Percentiles rank a stretch among this genome's conserved stretches.
phyloP scores from a whole-genome alignment of 1,284 basidiomycete species.

The Porodaedalea pini region DNA sequence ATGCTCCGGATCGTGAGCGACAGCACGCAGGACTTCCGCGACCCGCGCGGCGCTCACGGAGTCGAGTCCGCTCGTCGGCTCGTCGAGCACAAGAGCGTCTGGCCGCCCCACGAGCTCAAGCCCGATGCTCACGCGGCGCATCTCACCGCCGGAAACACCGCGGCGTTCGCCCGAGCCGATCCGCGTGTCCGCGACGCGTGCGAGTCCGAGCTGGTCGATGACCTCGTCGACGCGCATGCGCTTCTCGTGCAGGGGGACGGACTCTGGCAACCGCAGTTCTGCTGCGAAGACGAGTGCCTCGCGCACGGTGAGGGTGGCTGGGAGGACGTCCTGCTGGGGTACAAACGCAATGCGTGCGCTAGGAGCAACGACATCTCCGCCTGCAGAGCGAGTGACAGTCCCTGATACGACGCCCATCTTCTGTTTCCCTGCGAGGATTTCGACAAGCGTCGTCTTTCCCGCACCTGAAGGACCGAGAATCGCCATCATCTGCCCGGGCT shows the following conservation, averaged over 20 bases:
- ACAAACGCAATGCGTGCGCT: conserved; percentile 72
- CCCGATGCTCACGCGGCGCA: conserved; percentile 80
- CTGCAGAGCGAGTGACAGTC: conserved; percentile 48
- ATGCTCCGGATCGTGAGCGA: conserved; percentile 65
- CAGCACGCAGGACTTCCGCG: conserved; percentile 66
- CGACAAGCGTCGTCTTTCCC: conserved; percentile 82
- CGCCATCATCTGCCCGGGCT: conserved; percentile 79
- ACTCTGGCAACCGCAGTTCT: conserved; percentile 78
- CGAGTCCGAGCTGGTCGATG: conserved; percentile 73
- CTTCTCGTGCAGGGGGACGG: conserved; percentile 64
- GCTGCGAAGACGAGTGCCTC: conserved; percentile 86
- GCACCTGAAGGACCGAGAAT: conserved; percentile 87
- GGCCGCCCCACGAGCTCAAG: conserved; percentile 78
- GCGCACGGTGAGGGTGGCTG: conserved; percentile 74
- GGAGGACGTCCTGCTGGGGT: conserved; percentile 81
- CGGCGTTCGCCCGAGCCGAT: conserved; percentile 79
- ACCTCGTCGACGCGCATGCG: conserved; percentile 64
- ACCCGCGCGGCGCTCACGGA: conserved; percentile 83
- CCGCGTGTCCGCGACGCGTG: conserved; percentile 62
- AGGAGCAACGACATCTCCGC: conserved; percentile 24
- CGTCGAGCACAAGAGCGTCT: conserved; percentile 79
- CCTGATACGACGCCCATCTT: conserved; percentile 74
- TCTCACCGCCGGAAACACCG: conserved; percentile 85
- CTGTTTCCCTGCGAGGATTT: conserved; percentile 73
- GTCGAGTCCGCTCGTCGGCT: conserved; percentile 80